Percentiles rank a stretch among this genome's conserved stretches.
Conservation (phyloP, 768 basidiomycete species). For the Stropharia rugosoannulata region DNA sequence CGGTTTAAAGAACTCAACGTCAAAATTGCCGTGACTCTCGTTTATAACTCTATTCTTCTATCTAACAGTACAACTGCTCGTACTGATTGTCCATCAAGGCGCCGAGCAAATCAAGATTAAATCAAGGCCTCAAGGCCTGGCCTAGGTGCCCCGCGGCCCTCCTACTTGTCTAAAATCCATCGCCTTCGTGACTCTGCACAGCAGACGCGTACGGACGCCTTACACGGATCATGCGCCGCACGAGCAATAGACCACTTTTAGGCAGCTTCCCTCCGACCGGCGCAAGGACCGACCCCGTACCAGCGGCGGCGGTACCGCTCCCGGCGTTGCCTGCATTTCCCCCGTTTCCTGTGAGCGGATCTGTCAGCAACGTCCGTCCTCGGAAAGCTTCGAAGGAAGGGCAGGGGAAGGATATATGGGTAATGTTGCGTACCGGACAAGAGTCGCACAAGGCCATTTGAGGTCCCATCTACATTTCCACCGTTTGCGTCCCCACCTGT, state of each 20-base stretch:
- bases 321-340: conserved; percentile 32
- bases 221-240: background rate
- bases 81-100: no score
- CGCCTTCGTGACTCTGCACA: background rate
- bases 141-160: no score
- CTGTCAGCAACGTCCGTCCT: conserved; percentile 4
- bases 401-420: background rate
- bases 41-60: no score
- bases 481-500: conserved; percentile 31
- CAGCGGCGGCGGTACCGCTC: conserved; percentile 2
- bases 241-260: background rate
- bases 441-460: conserved; percentile 27
- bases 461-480: conserved; percentile 26
- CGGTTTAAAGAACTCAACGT: no score
- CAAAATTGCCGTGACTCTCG: no score
- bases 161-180: background rate
- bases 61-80: no score
- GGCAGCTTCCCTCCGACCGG: background rate
- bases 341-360: conserved; percentile 25
- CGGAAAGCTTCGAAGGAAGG: background rate
- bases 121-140: no score
- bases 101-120: no score
- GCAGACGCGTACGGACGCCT: background rate
- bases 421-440: conserved; percentile 25
- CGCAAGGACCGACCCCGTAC: background rate